A percentile compares a stretch with the other conserved stretches of the same genome.
phyloP scores from a whole-genome alignment of 2,329 filamentous ascomycete genomes.

The Sporothrix variecibatus region DNA sequence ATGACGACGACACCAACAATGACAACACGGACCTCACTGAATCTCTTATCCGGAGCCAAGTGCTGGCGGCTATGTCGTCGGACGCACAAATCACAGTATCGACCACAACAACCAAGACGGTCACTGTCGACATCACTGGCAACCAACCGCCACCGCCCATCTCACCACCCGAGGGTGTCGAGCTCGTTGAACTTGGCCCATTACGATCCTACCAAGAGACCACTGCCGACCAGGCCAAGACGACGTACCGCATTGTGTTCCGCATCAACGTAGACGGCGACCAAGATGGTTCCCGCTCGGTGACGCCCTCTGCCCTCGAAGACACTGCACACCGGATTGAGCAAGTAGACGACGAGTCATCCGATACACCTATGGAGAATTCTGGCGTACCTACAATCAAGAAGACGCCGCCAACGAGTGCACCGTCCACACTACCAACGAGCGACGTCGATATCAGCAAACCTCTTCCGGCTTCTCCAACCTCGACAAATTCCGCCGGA shows the following conservation, averaged over 20 bases:
- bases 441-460: neutral
- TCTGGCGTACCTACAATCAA: neutral
- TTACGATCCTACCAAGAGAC: conserved; percentile 31
- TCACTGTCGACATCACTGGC: conserved; percentile 64
- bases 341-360: conserved; percentile 36
- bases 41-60: conserved; percentile 54
- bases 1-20: conserved; percentile 37
- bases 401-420: neutral
- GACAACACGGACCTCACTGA: conserved; percentile 50
- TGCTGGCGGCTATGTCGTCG: conserved; percentile 55
- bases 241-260: conserved; percentile 60
- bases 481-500: no score
- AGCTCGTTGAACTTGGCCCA: conserved; percentile 56
- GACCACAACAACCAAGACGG: conserved; percentile 61
- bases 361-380: conserved; percentile 25
- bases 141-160: conserved; percentile 54
- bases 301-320: neutral
- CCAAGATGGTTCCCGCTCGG: neutral
- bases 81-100: conserved; percentile 61
- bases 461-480: neutral
- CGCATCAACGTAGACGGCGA: conserved; percentile 38
- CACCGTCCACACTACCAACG: neutral
- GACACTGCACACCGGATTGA: conserved; percentile 25
- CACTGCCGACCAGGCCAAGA: conserved; percentile 29
- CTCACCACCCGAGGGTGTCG: conserved; percentile 58